Base-by-base conservation (phyloP, 1,139 yeast species). In the Candida anutae region DNA sequence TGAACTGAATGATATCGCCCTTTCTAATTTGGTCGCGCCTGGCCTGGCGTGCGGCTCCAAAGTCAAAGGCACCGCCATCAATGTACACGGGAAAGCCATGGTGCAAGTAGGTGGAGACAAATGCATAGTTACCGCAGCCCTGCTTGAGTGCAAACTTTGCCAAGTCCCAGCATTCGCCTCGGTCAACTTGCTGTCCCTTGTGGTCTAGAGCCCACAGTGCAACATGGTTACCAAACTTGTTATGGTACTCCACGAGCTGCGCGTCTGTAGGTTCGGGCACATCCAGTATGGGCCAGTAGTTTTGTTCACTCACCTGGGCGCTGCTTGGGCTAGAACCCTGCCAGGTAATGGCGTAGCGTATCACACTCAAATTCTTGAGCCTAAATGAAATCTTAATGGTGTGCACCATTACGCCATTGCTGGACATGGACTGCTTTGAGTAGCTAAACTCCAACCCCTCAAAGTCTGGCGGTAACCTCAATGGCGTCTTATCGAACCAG, bases 101-200 rank as follows among this genome's bases (percentile, higher is more conserved):
- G 21, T 58, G 61, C 11, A 53, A 48, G 15, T 74, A 74, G 13
- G 62, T 60, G 8, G 80, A 68, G 2, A 69, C 65, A 54, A 78
- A 65, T 0, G 85, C 85, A 40, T 68, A 70, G 14, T 70, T 74
- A 0, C 78, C 78, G 39, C 81, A 73, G 0, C 77, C 76, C 33
- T 69, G 65, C 27, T 58, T 54, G 22, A 79, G 55, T 0, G 85
- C 84, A 30, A 74, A 74, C 29, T 67, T 66, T 1, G 85, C 88
- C 34, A 80, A 60, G 23, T 82, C 81, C 88, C 88, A 80, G 51
- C 90, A 80, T 45, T 80, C 88, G 6, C 90, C 90, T 28, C 70
- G 53, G 2, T 83, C 84, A 5, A 80, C 81, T 30, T 61, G 62
- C 26, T 61, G 58, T 2, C 80, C 81, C 26, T 55, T 43, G 24